These are phyloP conservation scores for Cladophialophora psammophila DNA, from an alignment of 2,329 filamentous ascomycete genomes.

Conservation along the genomic window DNA sequence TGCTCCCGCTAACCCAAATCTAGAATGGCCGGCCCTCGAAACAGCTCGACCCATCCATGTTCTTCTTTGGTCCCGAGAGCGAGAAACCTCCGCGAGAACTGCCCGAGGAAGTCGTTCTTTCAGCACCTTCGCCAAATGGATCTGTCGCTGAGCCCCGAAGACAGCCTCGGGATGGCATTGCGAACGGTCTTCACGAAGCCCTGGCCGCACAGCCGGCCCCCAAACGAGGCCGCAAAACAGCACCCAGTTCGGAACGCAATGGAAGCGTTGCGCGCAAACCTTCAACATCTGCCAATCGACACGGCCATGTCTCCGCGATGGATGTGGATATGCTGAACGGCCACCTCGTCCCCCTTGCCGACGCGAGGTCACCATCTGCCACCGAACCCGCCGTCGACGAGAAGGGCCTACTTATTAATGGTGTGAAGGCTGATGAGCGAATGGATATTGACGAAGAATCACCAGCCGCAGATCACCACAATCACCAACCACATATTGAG, in stretches of 20 bases:
- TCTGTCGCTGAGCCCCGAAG: constrained; percentile 41
- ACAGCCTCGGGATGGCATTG: constrained; percentile 45
- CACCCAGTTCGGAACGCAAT: constrained; percentile 44
- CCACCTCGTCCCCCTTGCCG: constrained; percentile 29
- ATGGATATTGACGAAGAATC: constrained; percentile 50
- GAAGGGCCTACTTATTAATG: constrained; percentile 42
- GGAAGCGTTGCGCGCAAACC: constrained; percentile 43
- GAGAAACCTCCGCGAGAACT: constrained; percentile 41
- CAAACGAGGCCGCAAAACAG: constrained; percentile 45
- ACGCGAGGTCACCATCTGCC: constrained; percentile 38
- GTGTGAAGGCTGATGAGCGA: constrained; percentile 39
- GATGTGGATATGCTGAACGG: constrained; percentile 40
- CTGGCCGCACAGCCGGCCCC: constrained; percentile 40
- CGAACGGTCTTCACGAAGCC: constrained; percentile 48
- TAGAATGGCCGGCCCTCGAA: constrained; percentile 41
- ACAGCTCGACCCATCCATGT: constrained; percentile 48
- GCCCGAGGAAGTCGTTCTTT: constrained; percentile 39
- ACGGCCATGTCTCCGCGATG: constrained; percentile 40
- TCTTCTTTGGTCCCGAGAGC: constrained; percentile 57
- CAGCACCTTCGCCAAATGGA: constrained; percentile 44
- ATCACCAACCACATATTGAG: constrained; percentile 38
- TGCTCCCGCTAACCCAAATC: constrained; percentile 30
- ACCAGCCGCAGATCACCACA: constrained; percentile 47
- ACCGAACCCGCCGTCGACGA: constrained; percentile 51
- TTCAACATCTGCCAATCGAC: constrained; percentile 42